A percentile compares a stretch with the other conserved stretches of the same genome.
Conservation (phyloP, 2,329 filamentous ascomycete genomes). For the Hirsutella minnesotensis region DNA sequence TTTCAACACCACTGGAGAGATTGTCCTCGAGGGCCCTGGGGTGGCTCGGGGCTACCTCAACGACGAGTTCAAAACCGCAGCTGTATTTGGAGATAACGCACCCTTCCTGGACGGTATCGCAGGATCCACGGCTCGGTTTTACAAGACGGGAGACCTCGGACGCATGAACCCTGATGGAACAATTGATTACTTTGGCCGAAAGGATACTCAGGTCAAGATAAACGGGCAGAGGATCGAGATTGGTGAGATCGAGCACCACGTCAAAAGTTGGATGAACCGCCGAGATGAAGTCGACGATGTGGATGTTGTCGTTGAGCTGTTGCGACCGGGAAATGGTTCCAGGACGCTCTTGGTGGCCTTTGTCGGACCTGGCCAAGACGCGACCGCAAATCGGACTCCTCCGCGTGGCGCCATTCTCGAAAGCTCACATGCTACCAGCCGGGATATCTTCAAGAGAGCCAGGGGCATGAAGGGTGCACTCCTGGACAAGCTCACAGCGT, state of each 20-base stretch:
- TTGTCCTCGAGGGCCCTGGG: slow-evolving; percentile 1
- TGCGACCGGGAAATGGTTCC: not conserved
- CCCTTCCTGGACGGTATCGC: not conserved
- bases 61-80: not conserved
- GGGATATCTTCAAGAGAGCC: not conserved
- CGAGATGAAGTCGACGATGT: not conserved
- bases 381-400: not conserved
- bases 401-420: not conserved
- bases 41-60: slow-evolving; percentile 1
- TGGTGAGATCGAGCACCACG: slow-evolving; percentile 3
- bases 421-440: not conserved
- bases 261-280: not conserved
- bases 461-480: not conserved
- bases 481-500: not conserved
- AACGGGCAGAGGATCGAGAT: slow-evolving; percentile 2
- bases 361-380: not conserved
- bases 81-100: slow-evolving; percentile 1
- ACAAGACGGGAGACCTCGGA: slow-evolving; percentile 2
- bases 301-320: not conserved
- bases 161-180: slow-evolving; percentile 1
- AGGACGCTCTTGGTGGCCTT: not conserved
- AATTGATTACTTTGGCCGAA: not conserved
- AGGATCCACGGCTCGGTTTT: not conserved
- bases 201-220: slow-evolving; percentile 3
- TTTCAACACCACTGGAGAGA: slow-evolving; percentile 1